These are phyloP conservation scores for Monosporascus cannonballus DNA, from an alignment of 2,329 filamentous ascomycete species.

Conservation along the genomic window DNA sequence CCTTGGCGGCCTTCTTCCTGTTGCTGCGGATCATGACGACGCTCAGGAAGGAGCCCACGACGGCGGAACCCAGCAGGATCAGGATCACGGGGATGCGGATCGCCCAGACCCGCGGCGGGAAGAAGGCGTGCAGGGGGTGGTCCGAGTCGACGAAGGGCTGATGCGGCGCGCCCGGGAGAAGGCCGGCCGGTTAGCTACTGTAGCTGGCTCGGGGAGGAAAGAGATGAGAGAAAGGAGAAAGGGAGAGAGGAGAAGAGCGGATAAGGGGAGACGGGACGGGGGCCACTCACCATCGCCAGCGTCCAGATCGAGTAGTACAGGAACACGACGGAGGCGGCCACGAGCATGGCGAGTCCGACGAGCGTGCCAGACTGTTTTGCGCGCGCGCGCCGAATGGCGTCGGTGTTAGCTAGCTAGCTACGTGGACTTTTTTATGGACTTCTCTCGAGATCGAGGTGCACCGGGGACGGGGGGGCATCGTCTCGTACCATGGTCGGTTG, in stretches of 20 bases:
- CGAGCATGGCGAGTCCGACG: conserved; percentile 61
- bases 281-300: conserved; percentile 73
- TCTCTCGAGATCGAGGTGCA: background rate
- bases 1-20: conserved; percentile 93
- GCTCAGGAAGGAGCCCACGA: conserved; percentile 91
- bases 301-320: conserved; percentile 98
- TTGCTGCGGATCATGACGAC: conserved; percentile 99
- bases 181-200: conserved; percentile 4
- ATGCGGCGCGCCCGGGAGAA: background rate
- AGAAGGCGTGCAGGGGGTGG: conserved; percentile 89
- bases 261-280: background rate
- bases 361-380: conserved; percentile 75
- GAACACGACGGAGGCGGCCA: conserved; percentile 58
- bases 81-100: conserved; percentile 98
- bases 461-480: background rate
- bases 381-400: background rate
- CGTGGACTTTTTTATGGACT: background rate
- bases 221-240: conserved; percentile 2
- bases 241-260: background rate
- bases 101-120: conserved; percentile 96
- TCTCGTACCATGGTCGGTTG: background rate
- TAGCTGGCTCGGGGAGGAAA: conserved; percentile 3
- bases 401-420: background rate
- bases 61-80: conserved; percentile 81
- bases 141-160: conserved; percentile 96